Percentiles rank a stretch among this genome's conserved stretches.
Conservation (phyloP, 1,284 basidiomycete genomes). For the Sporisorium graminicola region DNA sequence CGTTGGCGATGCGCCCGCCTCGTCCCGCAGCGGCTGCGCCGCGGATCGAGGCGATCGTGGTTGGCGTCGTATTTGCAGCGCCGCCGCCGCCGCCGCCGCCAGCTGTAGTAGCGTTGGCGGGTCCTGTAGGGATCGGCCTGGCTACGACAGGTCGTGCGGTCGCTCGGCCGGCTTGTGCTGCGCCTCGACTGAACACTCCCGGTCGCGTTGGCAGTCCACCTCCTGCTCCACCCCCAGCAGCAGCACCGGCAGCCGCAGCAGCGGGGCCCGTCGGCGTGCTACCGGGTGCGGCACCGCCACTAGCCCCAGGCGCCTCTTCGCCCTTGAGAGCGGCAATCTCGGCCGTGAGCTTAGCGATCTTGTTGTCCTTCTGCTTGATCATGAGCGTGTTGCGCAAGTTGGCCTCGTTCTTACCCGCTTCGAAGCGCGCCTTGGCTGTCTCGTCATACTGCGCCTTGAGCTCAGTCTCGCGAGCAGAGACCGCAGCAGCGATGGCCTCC, state of each 20-base stretch:
- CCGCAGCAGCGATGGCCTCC: slow-evolving; percentile 52
- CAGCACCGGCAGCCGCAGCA: slow-evolving; percentile 1
- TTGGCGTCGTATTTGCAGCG: slow-evolving; percentile 6
- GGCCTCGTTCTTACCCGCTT: slow-evolving; percentile 68
- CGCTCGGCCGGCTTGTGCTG: slow-evolving; percentile 32
- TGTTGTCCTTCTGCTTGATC: slow-evolving; percentile 66
- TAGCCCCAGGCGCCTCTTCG: slow-evolving; percentile 16
- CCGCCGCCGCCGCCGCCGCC: background rate
- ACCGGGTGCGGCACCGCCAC: background rate
- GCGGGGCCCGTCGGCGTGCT: slow-evolving; percentile 14
- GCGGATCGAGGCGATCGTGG: slow-evolving; percentile 43
- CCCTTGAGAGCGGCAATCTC: slow-evolving; percentile 65
- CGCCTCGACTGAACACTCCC: slow-evolving; percentile 46
- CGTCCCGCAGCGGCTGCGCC: slow-evolving; percentile 41
- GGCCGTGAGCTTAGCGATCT: slow-evolving; percentile 63
- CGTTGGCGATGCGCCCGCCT: slow-evolving; percentile 33
- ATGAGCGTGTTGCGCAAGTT: slow-evolving; percentile 66
- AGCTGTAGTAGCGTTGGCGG: slow-evolving; percentile 15
- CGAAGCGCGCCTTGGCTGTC: slow-evolving; percentile 61
- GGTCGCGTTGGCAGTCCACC: slow-evolving; percentile 25
- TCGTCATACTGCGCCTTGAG: slow-evolving; percentile 60
- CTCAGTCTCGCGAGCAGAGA: slow-evolving; percentile 61
- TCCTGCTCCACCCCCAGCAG: background rate
- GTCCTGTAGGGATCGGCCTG: slow-evolving; percentile 37
- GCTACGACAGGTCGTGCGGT: slow-evolving; percentile 15